phyloP scores from a whole-genome alignment of 129 eudicot species.

The Lactuca sativa region DNA sequence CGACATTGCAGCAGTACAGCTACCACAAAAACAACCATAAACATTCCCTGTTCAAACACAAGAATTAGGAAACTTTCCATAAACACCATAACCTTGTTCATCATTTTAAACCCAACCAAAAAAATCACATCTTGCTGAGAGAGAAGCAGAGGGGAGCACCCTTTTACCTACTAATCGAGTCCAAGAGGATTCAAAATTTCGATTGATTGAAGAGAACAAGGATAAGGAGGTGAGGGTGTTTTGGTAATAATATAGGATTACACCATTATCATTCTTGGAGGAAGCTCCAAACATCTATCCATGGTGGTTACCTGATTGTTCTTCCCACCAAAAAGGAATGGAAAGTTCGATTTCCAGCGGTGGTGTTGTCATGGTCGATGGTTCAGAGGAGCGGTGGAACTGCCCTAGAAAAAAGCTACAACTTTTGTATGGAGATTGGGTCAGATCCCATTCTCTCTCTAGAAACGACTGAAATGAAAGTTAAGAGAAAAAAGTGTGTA shows the following conservation, averaged over 20 bases:
- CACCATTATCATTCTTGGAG: conserved; percentile 46
- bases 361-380: conserved; percentile 54
- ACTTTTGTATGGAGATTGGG: conserved; percentile 35
- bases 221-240: conserved; percentile 38
- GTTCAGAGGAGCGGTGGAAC: conserved; percentile 27
- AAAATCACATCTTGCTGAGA: no score
- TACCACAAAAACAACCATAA: no score
- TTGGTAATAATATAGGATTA: conserved; percentile 33
- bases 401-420: conserved; percentile 33
- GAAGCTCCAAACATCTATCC: conserved; percentile 46
- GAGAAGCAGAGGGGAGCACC: no score
- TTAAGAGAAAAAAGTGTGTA: not conserved
- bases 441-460: conserved; percentile 23
- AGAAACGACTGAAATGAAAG: not conserved
- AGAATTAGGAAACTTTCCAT: no score
- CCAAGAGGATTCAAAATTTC: no score
- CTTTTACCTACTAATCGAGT: no score
- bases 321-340: conserved; percentile 88
- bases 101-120: no score
- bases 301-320: conserved; percentile 68
- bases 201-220: no score
- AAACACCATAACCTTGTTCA: no score
- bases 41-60: no score
- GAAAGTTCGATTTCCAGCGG: conserved; percentile 74
- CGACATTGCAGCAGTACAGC: no score